Evolutionary conservation across 345 rosid species (phyloP).

Genomic region (Theobroma cacao): DNA sequence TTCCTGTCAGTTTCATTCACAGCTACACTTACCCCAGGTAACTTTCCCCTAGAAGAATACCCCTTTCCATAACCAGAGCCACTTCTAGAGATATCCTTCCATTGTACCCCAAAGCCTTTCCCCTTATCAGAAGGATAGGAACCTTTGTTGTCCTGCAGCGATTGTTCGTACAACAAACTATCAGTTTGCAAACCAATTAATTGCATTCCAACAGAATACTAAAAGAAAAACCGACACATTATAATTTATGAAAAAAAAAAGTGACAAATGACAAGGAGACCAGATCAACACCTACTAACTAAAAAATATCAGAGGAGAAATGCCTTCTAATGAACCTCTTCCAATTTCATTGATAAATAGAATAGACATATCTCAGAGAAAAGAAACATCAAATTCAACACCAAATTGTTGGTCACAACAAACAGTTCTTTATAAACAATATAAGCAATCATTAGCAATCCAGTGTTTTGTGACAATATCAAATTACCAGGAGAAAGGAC

Average conservation of each 20-base stretch:
- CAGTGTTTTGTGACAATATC: constrained; percentile 1
- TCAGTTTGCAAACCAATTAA: background rate
- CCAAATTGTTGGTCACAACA: background rate
- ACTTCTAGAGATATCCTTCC: constrained; percentile 34
- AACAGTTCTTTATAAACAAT: background rate
- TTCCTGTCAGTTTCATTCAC: constrained; percentile 28
- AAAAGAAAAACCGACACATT: background rate
- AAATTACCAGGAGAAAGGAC: constrained; percentile 10
- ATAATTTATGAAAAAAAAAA: background rate
- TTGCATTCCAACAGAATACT: background rate
- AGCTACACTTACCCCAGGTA: constrained; percentile 20
- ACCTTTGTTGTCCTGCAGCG: constrained; percentile 34
- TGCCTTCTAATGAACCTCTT: background rate
- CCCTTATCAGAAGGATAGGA: constrained; percentile 25
- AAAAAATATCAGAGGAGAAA: background rate
- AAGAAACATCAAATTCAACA: background rate
- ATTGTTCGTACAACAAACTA: constrained; percentile 3
- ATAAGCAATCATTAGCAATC: background rate
- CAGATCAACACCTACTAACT: constrained; percentile 1
- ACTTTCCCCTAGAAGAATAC: constrained; percentile 32
- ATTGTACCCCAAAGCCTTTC: constrained; percentile 36
- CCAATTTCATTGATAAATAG: background rate
- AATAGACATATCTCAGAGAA: background rate
- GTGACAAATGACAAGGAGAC: background rate
- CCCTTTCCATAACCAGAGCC: constrained; percentile 38